phyloP scores from a whole-genome alignment of 805 yeast genomes.

The Starmerella vitae region DNA sequence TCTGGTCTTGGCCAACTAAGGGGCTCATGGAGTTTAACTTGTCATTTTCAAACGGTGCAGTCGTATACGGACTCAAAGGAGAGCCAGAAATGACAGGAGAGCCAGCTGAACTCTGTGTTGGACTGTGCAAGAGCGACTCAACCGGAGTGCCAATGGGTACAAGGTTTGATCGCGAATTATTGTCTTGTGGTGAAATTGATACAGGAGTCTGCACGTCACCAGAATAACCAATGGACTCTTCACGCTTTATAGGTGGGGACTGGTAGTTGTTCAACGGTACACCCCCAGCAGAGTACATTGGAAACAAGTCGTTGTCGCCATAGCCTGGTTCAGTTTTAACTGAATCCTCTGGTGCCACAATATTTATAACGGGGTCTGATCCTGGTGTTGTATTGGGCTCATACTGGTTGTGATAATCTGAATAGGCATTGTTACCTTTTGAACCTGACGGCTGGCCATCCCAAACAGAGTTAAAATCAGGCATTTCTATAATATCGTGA shows the following conservation, averaged over 20 bases:
- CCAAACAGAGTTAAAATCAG: background rate
- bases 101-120: slow-evolving; percentile 1
- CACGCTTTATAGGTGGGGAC: slow-evolving; percentile 1
- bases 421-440: background rate
- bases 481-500: too few relatives aligned
- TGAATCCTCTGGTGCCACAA: slow-evolving; percentile 16
- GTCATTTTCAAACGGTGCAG: background rate
- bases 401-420: background rate
- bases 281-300: slow-evolving; percentile 15
- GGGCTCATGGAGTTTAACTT: slow-evolving; percentile 6
- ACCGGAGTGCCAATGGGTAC: background rate
- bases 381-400: background rate
- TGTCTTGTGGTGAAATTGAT: background rate
- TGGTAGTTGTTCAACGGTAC: slow-evolving; percentile 8
- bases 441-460: background rate
- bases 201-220: background rate
- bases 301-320: slow-evolving; percentile 9
- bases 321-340: background rate
- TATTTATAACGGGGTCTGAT: slow-evolving; percentile 17
- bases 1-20: slow-evolving; percentile 1
- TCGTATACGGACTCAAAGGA: slow-evolving; percentile 5
- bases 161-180: slow-evolving; percentile 1
- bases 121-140: background rate
- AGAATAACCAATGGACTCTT: background rate
- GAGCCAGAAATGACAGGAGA: slow-evolving; percentile 6